phyloP scores from a whole-genome alignment of 202 grass and related monocot genomes.

The Setaria italica region DNA sequence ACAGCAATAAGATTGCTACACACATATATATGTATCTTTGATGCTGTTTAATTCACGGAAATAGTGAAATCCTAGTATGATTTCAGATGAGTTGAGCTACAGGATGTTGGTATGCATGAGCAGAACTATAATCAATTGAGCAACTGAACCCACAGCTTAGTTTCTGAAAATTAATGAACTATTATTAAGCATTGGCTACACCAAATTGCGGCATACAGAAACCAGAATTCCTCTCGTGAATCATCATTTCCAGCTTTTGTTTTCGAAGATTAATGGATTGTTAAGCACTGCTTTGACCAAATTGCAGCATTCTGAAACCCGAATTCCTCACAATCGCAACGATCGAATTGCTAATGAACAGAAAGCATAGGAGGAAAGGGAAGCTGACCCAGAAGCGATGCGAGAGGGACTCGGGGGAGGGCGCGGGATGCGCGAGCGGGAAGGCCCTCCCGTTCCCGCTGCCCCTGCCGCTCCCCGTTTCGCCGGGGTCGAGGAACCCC shows the following conservation, averaged over 20 bases:
- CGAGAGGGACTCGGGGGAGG: constrained; percentile 67
- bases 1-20: not conserved
- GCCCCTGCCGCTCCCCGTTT: constrained; percentile 18
- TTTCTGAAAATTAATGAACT: not conserved
- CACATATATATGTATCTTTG: constrained; percentile 1
- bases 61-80: not conserved
- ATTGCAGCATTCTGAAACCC: not conserved
- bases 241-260: not conserved
- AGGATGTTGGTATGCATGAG: not conserved
- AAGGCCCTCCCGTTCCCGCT: constrained; percentile 46
- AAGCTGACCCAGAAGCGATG: constrained; percentile 85
- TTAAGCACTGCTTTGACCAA: not conserved
- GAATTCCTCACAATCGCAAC: not conserved
- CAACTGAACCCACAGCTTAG: not conserved
- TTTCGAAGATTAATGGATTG: not conserved
- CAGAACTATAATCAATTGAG: not conserved
- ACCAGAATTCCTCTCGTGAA: not conserved
- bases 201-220: not conserved
- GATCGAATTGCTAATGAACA: not conserved
- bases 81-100: not conserved
- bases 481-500: constrained; percentile 66
- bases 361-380: not conserved
- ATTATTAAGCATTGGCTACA: not conserved
- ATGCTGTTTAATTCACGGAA: not conserved
- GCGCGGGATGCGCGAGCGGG: constrained; percentile 50